Evolutionary conservation across 2,329 filamentous ascomycete species (phyloP), one percentile per base, ranked within the genome.

Genomic region (Fusarium ramigenum): DNA sequence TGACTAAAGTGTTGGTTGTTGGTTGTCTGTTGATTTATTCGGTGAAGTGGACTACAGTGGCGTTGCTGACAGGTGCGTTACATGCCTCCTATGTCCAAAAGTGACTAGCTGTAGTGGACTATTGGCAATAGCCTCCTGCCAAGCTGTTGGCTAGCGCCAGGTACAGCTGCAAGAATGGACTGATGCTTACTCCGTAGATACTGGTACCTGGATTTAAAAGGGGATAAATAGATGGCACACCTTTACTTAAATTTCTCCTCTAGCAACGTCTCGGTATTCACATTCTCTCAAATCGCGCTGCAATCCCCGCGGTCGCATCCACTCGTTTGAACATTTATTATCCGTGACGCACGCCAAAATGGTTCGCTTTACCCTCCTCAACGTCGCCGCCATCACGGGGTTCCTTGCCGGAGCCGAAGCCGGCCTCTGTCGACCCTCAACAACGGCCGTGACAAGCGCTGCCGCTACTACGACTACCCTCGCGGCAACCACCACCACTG

Each of bases 271-370:
- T 18, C 9, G 3, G 5, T 44, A 1, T 21, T 37, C 47, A 37
- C 9, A 30, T 58, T 37, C 42, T 7, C 25, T 46, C 3, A 9
- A 21, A 2, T 8, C 23, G 7, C 40, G 6, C 42, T 47, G 32
- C 54, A 18, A 15, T 12, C 7, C 21, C 23, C n/a, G n/a, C 30
- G 2, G 42, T 47, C 25, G 25, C 21, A 18, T 50, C 16, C 57
- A 40, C 21, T 49, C 57, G 15, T 49, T 59, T 30, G 9, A 18
- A 16, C 4, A 2, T 23, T 15, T 12, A 5, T 9, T 40, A 34
- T 14, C 12, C 5, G 7, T 23, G 9, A 21, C 18, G 4, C 2
- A 4, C 34, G 3, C 9, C 19, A 32, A 0, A 15, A 59, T 59
- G 56, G 34, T 50, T 7, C 34, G 19, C 4, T 21, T 25, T 23